A percentile compares a stretch with the other conserved stretches of the same genome.
These are phyloP conservation scores for Podospora conica DNA, from an alignment of 495 filamentous ascomycete genomes.

Conservation along the genomic window DNA sequence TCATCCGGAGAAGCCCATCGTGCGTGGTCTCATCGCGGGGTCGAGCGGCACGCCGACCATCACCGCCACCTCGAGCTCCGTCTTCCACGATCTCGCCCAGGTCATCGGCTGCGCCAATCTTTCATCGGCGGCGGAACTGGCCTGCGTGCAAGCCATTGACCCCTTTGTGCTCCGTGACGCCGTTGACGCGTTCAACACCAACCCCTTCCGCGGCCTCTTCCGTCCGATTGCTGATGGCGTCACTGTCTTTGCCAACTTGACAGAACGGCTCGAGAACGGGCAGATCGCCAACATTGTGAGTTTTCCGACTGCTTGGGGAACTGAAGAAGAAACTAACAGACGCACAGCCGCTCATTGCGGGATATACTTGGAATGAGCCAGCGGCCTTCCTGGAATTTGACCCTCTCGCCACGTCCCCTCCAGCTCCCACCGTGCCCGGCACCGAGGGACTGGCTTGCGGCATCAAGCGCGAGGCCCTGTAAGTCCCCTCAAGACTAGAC, in stretches of 20 bases:
- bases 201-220: slow-evolving; percentile 15
- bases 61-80: slow-evolving; percentile 6
- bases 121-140: slow-evolving; percentile 32
- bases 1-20: slow-evolving; percentile 36
- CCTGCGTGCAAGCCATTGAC: slow-evolving; percentile 42
- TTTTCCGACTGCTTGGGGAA: neutral
- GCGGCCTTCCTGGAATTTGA: slow-evolving; percentile 13
- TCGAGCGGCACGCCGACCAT: slow-evolving; percentile 43
- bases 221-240: slow-evolving; percentile 23
- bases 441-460: slow-evolving; percentile 7
- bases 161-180: slow-evolving; percentile 8
- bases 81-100: slow-evolving; percentile 25
- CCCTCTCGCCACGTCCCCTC: neutral
- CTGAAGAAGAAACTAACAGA: neutral
- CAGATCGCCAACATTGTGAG: slow-evolving; percentile 11
- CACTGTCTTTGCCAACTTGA: slow-evolving; percentile 27
- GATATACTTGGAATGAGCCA: slow-evolving; percentile 14
- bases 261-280: slow-evolving; percentile 19
- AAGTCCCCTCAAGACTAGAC: neutral
- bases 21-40: slow-evolving; percentile 41
- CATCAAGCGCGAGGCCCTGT: neutral
- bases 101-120: slow-evolving; percentile 40
- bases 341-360: slow-evolving; percentile 7
- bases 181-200: neutral
- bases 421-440: neutral